phyloP scores from a whole-genome alignment of 805 yeast genomes.

The Lipomyces spencermartinsiae region DNA sequence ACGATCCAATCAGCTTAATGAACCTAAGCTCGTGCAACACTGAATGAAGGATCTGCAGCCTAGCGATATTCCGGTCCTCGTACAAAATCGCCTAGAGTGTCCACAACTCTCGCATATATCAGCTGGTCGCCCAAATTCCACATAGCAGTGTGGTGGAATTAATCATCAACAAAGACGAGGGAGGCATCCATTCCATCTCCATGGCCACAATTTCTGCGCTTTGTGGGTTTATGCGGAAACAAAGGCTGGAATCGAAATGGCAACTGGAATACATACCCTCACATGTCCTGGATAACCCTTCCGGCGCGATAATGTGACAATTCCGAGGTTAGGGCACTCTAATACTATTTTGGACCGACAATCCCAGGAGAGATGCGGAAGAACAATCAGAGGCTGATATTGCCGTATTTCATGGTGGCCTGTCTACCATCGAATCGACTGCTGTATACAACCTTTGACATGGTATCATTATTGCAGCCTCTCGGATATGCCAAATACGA shows the following conservation, averaged over 20 bases:
- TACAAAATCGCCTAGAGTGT: no score
- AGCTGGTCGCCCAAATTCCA: conserved; percentile 64
- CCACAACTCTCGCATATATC: conserved; percentile 49
- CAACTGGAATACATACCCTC: conserved; percentile 40
- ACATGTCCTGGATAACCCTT: conserved; percentile 67
- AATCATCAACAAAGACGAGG: conserved; percentile 79
- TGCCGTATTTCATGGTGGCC: no score
- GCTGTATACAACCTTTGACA: no score
- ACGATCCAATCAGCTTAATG: no score
- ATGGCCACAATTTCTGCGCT: conserved; percentile 72
- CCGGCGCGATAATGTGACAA: conserved; percentile 70
- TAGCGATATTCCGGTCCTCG: no score
- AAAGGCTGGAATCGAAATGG: conserved; percentile 24
- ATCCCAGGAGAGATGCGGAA: conserved; percentile 92
- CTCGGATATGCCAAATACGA: no score
- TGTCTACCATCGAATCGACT: no score
- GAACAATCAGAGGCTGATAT: neutral
- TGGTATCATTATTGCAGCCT: no score
- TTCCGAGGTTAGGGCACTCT: conserved; percentile 85
- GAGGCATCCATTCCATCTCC: conserved; percentile 79
- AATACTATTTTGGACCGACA: conserved; percentile 84
- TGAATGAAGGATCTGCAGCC: no score
- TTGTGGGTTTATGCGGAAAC: conserved; percentile 54
- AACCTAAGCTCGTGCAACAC: no score
- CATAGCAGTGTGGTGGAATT: conserved; percentile 72